phyloP scores from a whole-genome alignment of 768 basidiomycete species.

The Lactarius deliciosus region DNA sequence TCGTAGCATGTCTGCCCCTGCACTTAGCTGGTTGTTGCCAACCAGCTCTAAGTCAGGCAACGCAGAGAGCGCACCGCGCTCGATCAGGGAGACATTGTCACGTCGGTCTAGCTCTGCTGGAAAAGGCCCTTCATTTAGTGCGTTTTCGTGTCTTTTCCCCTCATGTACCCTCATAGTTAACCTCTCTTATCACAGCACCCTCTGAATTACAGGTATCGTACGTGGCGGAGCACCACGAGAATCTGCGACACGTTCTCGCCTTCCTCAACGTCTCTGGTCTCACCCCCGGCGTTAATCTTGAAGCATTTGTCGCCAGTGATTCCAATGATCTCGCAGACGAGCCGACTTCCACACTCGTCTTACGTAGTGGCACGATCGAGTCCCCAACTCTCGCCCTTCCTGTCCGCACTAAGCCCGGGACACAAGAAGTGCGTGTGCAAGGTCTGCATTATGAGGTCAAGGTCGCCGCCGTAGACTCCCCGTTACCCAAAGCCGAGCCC shows the following conservation, averaged over 20 bases:
- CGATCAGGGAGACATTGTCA: constrained; percentile 26
- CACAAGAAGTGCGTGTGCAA: constrained; percentile 55
- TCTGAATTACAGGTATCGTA: constrained; percentile 45
- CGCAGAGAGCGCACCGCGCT: constrained; percentile 29
- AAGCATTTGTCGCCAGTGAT: constrained; percentile 63
- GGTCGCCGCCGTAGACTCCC: constrained; percentile 41
- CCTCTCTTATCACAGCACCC: constrained; percentile 5
- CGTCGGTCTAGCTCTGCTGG: constrained; percentile 35
- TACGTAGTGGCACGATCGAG: constrained; percentile 57
- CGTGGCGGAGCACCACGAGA: constrained; percentile 82
- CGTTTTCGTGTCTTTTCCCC: constrained; percentile 18
- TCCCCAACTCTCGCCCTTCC: constrained; percentile 60
- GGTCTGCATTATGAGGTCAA: constrained; percentile 71
- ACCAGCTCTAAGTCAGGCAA: constrained; percentile 28
- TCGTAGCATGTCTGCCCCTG: constrained; percentile 40
- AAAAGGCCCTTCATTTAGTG: constrained; percentile 33
- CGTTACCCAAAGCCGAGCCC: constrained; percentile 30
- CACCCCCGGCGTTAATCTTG: constrained; percentile 51
- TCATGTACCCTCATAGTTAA: not conserved
- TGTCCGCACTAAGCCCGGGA: constrained; percentile 56
- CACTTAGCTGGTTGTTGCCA: constrained; percentile 36
- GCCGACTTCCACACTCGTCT: constrained; percentile 43
- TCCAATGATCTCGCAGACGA: constrained; percentile 32
- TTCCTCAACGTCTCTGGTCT: constrained; percentile 61
- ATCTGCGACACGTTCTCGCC: constrained; percentile 73